Percentiles rank a stretch among this genome's conserved stretches.
phyloP scores from a whole-genome alignment of 2,329 filamentous ascomycete genomes.

The Xylaria sp. region DNA sequence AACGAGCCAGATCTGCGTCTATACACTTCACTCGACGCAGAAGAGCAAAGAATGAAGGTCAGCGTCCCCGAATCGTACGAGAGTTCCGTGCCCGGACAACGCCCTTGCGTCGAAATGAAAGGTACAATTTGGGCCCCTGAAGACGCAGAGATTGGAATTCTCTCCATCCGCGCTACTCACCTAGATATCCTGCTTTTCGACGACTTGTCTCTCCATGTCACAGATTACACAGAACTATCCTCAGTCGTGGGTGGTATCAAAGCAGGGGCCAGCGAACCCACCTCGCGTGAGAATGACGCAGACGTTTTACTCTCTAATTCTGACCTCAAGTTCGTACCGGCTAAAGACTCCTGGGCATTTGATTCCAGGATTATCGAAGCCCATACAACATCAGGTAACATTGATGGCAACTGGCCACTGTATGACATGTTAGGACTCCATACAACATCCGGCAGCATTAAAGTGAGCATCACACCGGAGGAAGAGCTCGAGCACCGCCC shows the following conservation, averaged over 20 bases:
- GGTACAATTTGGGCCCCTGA: slow-evolving; percentile 60
- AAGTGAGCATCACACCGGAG: slow-evolving; percentile 55
- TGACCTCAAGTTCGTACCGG: slow-evolving; percentile 43
- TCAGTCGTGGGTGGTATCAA: slow-evolving; percentile 54
- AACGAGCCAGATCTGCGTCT: slow-evolving; percentile 57
- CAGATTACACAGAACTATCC: slow-evolving; percentile 50
- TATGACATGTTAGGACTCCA: slow-evolving; percentile 60
- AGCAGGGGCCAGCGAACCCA: slow-evolving; percentile 47
- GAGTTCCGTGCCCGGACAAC: slow-evolving; percentile 41
- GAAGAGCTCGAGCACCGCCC: slow-evolving; percentile 50
- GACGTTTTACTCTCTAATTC: background rate
- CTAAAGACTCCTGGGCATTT: slow-evolving; percentile 53
- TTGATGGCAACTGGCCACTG: slow-evolving; percentile 62
- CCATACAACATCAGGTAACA: slow-evolving; percentile 55
- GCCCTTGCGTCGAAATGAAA: slow-evolving; percentile 60
- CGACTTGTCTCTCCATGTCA: slow-evolving; percentile 50
- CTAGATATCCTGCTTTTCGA: slow-evolving; percentile 55
- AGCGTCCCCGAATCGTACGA: slow-evolving; percentile 52
- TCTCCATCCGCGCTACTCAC: slow-evolving; percentile 51
- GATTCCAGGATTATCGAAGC: slow-evolving; percentile 56
- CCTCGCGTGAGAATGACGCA: slow-evolving; percentile 36
- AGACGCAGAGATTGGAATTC: slow-evolving; percentile 50
- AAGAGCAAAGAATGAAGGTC: slow-evolving; percentile 54
- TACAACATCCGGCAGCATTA: slow-evolving; percentile 57
- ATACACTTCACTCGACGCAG: slow-evolving; percentile 49